These are phyloP conservation scores for Aphanoascus verrucosus DNA, from an alignment of 2,329 filamentous ascomycete genomes.

Conservation along the genomic window DNA sequence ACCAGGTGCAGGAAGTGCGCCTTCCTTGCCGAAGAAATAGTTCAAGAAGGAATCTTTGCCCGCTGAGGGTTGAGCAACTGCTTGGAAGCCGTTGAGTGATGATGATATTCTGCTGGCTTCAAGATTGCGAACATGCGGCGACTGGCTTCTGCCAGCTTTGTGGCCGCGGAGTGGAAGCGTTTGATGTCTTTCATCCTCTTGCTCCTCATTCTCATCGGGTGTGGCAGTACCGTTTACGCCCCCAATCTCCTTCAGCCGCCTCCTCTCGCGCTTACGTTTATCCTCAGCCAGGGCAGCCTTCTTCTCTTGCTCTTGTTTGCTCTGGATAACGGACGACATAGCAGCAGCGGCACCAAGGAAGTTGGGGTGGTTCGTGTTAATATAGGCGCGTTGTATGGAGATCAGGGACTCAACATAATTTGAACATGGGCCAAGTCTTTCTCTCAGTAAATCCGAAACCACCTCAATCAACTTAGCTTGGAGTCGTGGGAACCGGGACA, in stretches of 20 bases:
- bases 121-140: conserved; percentile 57
- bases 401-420: conserved; percentile 93
- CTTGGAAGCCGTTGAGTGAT: conserved; percentile 52
- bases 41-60: conserved; percentile 88
- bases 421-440: conserved; percentile 80
- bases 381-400: conserved; percentile 93
- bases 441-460: conserved; percentile 86
- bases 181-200: conserved; percentile 35
- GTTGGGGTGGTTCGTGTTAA: conserved; percentile 98
- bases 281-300: conserved; percentile 71
- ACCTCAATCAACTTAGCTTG: conserved; percentile 97
- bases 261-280: conserved; percentile 70
- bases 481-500: conserved; percentile 80
- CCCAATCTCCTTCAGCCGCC: conserved; percentile 71
- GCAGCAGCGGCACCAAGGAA: conserved; percentile 93
- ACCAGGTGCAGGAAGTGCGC: conserved; percentile 43
- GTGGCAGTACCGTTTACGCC: conserved; percentile 61
- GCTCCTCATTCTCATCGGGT: conserved; percentile 53
- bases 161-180: conserved; percentile 50
- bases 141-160: conserved; percentile 65
- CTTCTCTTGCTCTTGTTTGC: conserved; percentile 88
- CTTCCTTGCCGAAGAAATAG: conserved; percentile 98
- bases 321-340: conserved; percentile 93
- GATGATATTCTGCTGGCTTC: conserved; percentile 57
- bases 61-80: conserved; percentile 49